Evolutionary conservation across 2,329 filamentous ascomycete genomes (phyloP).

Genomic region (Paracoccidioides brasiliensis): DNA sequence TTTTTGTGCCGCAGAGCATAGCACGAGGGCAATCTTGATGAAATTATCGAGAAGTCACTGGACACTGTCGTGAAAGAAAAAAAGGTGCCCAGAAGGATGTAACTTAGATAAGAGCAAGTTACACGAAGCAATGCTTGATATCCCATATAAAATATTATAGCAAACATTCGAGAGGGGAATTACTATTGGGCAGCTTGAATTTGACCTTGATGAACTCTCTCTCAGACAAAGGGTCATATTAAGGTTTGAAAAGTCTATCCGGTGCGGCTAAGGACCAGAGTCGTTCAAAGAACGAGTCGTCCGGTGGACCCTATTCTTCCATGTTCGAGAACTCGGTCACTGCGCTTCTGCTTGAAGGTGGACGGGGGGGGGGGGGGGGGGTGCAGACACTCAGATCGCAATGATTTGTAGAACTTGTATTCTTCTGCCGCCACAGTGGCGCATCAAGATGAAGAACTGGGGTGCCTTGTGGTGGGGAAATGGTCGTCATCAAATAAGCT

Average conservation of each 20-base stretch:
- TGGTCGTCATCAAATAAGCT: constrained; percentile 5
- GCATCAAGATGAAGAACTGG: constrained; percentile 29
- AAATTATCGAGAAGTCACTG: constrained; percentile 28
- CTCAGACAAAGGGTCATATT: too few species aligned
- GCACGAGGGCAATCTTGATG: constrained; percentile 30
- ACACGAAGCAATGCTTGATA: constrained; percentile 22
- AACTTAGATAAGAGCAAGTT: constrained; percentile 4
- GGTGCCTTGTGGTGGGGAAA: constrained; percentile 9
- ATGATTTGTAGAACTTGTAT: constrained; percentile 34
- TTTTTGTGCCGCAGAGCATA: constrained; percentile 35
- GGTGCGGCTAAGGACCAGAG: too few species aligned
- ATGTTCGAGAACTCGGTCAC: constrained; percentile 38
- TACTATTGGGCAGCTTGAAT: constrained; percentile 28
- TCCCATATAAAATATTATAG: constrained; percentile 30
- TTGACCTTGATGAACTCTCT: constrained; percentile 26
- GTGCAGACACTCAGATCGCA: constrained; percentile 43
- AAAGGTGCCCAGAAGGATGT: constrained; percentile 13
- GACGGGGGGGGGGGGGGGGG: constrained; percentile 44
- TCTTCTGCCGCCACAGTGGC: constrained; percentile 37
- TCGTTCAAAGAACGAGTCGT: neutral
- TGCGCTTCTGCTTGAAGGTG: constrained; percentile 39
- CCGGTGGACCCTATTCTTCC: neutral
- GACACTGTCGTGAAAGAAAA: constrained; percentile 2
- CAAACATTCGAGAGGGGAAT: constrained; percentile 26
- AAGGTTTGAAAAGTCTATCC: too few species aligned